Evolutionary conservation across 73 alveolate genomes (phyloP).

Genomic region (Paramecium sexaurelia): DNA sequence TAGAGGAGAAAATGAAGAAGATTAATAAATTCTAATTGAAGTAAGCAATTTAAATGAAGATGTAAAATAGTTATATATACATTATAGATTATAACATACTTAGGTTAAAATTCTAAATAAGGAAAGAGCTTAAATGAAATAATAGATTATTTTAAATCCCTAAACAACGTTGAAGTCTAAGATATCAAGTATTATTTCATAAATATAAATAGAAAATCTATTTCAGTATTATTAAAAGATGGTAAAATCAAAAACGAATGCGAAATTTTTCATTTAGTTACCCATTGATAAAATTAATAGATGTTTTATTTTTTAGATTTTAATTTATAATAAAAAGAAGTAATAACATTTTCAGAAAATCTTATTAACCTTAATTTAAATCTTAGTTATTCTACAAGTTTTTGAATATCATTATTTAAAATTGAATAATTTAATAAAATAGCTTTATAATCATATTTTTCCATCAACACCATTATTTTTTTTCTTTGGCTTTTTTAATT

Average conservation of each 20-base stretch:
- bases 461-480: not conserved
- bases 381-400: no score
- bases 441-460: not conserved
- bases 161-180: not conserved
- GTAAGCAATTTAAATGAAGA: not conserved
- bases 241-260: not conserved
- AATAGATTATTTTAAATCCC: not conserved
- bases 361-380: no score
- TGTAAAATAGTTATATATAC: not conserved
- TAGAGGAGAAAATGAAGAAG: not conserved
- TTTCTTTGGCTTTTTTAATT: not conserved
- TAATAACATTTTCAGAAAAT: no score
- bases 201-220: not conserved
- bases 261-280: not conserved
- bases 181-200: not conserved
- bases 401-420: no score
- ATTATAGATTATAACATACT: not conserved
- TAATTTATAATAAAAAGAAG: no score
- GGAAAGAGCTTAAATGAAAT: not conserved
- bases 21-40: not conserved
- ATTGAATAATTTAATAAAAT: no score
- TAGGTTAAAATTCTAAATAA: not conserved
- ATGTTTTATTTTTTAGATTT: no score
- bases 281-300: not conserved
- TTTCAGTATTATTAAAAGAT: not conserved